Conservation (phyloP, 108 stramenopile genomes). For the Nitzschia palea region DNA sequence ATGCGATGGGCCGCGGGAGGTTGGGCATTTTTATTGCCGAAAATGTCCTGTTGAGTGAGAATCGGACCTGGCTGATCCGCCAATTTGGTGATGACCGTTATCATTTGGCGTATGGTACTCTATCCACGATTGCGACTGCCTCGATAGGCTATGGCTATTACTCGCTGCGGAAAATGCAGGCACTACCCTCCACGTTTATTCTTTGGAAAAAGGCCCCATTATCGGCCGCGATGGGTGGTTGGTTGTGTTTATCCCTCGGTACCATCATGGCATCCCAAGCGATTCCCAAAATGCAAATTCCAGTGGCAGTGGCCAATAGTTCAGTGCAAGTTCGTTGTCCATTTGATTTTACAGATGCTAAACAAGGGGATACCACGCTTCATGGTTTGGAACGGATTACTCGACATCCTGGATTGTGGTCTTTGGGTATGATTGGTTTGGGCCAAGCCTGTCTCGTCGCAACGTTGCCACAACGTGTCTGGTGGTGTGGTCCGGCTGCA, state of each 20-base stretch:
- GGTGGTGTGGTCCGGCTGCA: constrained; percentile 70
- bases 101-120: constrained; percentile 72
- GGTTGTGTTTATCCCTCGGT: constrained; percentile 53
- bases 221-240: constrained; percentile 33
- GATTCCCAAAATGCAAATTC: constrained; percentile 81
- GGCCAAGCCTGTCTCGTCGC: constrained; percentile 64
- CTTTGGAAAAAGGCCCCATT: background rate
- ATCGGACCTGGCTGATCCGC: constrained; percentile 76
- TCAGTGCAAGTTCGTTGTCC: constrained; percentile 86
- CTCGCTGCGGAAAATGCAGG: constrained; percentile 39
- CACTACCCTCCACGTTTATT: constrained; percentile 27
- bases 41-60: constrained; percentile 87
- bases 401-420: constrained; percentile 89
- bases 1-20: constrained; percentile 74
- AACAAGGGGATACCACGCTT: constrained; percentile 20
- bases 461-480: constrained; percentile 55
- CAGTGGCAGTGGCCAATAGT: constrained; percentile 44
- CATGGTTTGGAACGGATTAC: constrained; percentile 77
- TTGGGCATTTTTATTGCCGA: constrained; percentile 86
- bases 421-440: constrained; percentile 67
- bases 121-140: constrained; percentile 75
- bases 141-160: constrained; percentile 75
- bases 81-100: constrained; percentile 71
- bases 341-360: constrained; percentile 78
- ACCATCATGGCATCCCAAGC: constrained; percentile 73